Percentiles rank a stretch among this genome's conserved stretches.
Evolutionary conservation across 768 basidiomycete species (phyloP).

Genomic region (Leccinum ochraceum): DNA sequence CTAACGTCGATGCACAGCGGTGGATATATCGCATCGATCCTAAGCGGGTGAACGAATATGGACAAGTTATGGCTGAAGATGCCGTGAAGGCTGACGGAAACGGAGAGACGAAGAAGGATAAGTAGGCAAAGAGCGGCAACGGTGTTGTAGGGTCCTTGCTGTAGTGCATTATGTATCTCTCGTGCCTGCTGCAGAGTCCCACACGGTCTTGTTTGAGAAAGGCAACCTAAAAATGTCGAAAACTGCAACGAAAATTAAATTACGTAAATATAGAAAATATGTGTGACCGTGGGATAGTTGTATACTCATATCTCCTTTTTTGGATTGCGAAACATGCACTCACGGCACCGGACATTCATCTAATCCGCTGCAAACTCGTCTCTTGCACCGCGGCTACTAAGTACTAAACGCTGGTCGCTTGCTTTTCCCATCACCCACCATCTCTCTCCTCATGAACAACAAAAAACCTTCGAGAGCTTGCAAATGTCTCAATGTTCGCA

Average conservation of each 20-base stretch:
- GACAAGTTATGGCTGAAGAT: constrained; percentile 70
- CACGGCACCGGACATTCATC: constrained; percentile 37
- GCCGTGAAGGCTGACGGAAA: constrained; percentile 40
- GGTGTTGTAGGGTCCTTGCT: constrained; percentile 1
- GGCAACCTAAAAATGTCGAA: constrained; percentile 12
- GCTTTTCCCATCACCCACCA: constrained; percentile 20
- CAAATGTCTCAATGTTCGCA: constrained; percentile 70
- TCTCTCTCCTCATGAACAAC: constrained; percentile 16
- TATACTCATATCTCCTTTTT: constrained; percentile 22
- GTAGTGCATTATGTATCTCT: constrained; percentile 13
- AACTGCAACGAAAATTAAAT: constrained; percentile 8
- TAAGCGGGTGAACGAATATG: constrained; percentile 95
- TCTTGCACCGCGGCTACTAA: constrained; percentile 15
- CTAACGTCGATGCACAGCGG: constrained; percentile 49
- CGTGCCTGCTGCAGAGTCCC: neutral
- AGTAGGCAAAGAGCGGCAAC: constrained; percentile 31
- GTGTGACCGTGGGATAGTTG: constrained; percentile 25
- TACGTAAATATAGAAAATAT: constrained; percentile 4
- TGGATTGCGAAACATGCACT: constrained; percentile 26
- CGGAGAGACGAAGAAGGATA: constrained; percentile 58
- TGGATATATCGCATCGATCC: constrained; percentile 98
- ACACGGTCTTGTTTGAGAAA: constrained; percentile 3
- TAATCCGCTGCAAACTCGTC: constrained; percentile 29
- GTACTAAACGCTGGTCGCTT: constrained; percentile 25
- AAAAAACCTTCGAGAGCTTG: constrained; percentile 49